Conservation (phyloP, 305 asterid species). For the Solanum hybrid region DNA sequence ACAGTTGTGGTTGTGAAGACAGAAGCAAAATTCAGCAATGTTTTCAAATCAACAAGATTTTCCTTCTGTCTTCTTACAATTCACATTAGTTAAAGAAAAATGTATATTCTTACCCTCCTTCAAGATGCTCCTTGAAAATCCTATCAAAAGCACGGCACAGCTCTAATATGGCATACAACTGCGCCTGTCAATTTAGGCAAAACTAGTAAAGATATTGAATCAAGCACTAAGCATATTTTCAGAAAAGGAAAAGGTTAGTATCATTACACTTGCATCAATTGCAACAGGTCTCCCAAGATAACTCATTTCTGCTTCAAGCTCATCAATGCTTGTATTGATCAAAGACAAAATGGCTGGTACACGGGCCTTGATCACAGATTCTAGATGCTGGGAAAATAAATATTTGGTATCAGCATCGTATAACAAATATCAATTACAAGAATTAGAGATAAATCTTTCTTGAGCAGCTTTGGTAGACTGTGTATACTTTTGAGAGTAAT, state of each 20-base stretch:
- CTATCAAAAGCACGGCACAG: constrained; percentile 38
- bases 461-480: not conserved
- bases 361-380: constrained; percentile 28
- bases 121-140: constrained; percentile 43
- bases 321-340: constrained; percentile 29
- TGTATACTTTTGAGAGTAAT: constrained; percentile 29
- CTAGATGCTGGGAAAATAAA: constrained; percentile 24
- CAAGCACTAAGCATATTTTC: not conserved
- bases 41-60: not conserved
- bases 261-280: constrained; percentile 29
- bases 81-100: not conserved
- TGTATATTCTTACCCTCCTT: constrained; percentile 29
- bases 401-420: not conserved
- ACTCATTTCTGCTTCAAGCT: constrained; percentile 29
- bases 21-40: not conserved
- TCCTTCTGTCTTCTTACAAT: not conserved
- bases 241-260: not conserved
- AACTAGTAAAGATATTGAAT: not conserved
- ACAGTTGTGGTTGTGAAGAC: not conserved
- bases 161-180: constrained; percentile 31
- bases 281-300: constrained; percentile 32
- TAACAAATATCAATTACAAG: not conserved
- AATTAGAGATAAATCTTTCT: not conserved
- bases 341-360: constrained; percentile 29
- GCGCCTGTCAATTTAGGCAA: constrained; percentile 22